phyloP scores from a whole-genome alignment of 768 basidiomycete genomes.

The Boletus sensibilis region DNA sequence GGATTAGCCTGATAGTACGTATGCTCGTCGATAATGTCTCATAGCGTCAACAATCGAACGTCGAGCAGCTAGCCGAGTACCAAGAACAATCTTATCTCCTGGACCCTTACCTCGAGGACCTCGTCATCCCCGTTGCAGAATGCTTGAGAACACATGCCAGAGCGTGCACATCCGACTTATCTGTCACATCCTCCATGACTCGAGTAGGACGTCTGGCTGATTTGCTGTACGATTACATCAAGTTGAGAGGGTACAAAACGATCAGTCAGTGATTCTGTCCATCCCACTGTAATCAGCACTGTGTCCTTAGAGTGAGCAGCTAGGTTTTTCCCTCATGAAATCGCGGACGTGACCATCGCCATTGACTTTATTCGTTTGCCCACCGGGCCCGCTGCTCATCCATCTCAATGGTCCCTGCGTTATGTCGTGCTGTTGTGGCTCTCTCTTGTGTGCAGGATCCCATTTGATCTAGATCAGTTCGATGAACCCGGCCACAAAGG shows the following conservation, averaged over 20 bases:
- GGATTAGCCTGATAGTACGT: slow-evolving; percentile 53
- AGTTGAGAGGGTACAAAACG: slow-evolving; percentile 87
- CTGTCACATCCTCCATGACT: slow-evolving; percentile 28
- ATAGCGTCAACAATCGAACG: neutral
- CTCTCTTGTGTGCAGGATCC: slow-evolving; percentile 90
- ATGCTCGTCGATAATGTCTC: neutral
- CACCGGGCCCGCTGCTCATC: slow-evolving; percentile 41
- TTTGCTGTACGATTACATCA: slow-evolving; percentile 79
- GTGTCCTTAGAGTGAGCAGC: slow-evolving; percentile 48
- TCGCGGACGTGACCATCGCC: slow-evolving; percentile 76
- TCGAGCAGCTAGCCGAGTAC: slow-evolving; percentile 73
- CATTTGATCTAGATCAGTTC: slow-evolving; percentile 87
- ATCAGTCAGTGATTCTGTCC: slow-evolving; percentile 61
- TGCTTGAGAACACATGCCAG: slow-evolving; percentile 56
- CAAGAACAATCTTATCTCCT: slow-evolving; percentile 92
- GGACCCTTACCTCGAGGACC: slow-evolving; percentile 81
- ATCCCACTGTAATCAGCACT: neutral
- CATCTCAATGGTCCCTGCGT: slow-evolving; percentile 72
- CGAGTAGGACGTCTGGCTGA: slow-evolving; percentile 54
- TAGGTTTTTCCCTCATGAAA: slow-evolving; percentile 91
- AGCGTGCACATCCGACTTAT: slow-evolving; percentile 32
- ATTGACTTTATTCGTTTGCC: slow-evolving; percentile 59
- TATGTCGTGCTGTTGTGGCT: slow-evolving; percentile 89
- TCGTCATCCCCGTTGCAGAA: slow-evolving; percentile 75
- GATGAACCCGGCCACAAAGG: slow-evolving; percentile 58